Evolutionary conservation across 257 asterid species (phyloP).

Genomic region (Nicotiana tomentosiformis): DNA sequence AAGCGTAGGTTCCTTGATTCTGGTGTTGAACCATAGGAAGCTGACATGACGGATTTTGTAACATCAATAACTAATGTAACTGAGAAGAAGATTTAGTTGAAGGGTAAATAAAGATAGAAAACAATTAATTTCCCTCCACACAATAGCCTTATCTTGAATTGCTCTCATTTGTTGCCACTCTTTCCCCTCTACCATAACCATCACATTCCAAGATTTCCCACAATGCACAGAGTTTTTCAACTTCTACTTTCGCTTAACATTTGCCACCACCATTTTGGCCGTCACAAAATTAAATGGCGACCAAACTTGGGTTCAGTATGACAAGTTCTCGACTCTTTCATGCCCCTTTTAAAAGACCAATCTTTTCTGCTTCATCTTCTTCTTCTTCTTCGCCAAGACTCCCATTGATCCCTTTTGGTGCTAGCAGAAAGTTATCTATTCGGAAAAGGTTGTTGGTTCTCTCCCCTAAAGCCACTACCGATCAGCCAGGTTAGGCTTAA

Average conservation of each 20-base stretch:
- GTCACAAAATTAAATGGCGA: slow-evolving; percentile 41
- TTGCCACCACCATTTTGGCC: not conserved
- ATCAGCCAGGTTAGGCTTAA: slow-evolving; percentile 64
- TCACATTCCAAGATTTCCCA: slow-evolving; percentile 23
- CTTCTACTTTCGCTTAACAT: not conserved
- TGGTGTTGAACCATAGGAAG: not conserved
- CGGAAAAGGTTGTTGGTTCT: slow-evolving; percentile 40
- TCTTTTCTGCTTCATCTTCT: slow-evolving; percentile 34
- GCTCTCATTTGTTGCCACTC: slow-evolving; percentile 4
- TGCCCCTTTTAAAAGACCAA: slow-evolving; percentile 45
- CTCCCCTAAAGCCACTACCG: slow-evolving; percentile 66
- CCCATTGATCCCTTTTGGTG: slow-evolving; percentile 33
- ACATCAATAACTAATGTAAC: slow-evolving; percentile 11
- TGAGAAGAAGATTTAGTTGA: slow-evolving; percentile 16
- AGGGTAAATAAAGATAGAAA: not conserved
- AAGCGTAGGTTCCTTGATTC: not conserved
- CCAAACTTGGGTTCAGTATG: slow-evolving; percentile 45
- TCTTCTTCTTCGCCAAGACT: slow-evolving; percentile 38
- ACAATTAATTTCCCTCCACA: slow-evolving; percentile 62
- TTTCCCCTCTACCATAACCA: slow-evolving; percentile 26
- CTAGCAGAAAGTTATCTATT: slow-evolving; percentile 20
- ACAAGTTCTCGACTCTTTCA: slow-evolving; percentile 39
- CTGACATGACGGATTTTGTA: slow-evolving; percentile 24
- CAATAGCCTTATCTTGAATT: slow-evolving; percentile 61
- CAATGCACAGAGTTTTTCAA: slow-evolving; percentile 28